phyloP scores from a whole-genome alignment of 2,329 filamentous ascomycete species.

The Epichloe baconii region DNA sequence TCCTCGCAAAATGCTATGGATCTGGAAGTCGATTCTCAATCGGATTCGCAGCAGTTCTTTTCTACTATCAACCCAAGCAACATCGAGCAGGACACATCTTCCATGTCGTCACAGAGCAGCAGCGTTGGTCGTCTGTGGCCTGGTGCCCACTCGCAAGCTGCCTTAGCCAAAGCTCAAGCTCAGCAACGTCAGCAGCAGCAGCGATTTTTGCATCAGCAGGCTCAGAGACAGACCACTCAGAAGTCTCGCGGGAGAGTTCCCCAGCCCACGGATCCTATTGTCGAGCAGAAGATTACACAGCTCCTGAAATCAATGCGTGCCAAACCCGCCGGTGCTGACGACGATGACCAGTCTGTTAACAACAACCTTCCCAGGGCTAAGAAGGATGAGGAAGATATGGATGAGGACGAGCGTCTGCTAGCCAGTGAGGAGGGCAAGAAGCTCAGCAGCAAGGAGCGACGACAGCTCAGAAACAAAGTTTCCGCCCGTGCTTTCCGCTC shows the following conservation, averaged over 20 bases:
- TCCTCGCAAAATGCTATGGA: constrained; percentile 49
- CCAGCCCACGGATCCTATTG: constrained; percentile 51
- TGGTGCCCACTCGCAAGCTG: constrained; percentile 85
- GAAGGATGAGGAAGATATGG: constrained; percentile 98
- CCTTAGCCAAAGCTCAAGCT: constrained; percentile 58
- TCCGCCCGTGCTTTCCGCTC: constrained; percentile 95
- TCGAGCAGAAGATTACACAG: constrained; percentile 89
- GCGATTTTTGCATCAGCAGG: constrained; percentile 30
- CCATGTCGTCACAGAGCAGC: constrained; percentile 37
- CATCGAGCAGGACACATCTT: constrained; percentile 46
- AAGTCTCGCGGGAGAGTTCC: constrained; percentile 36
- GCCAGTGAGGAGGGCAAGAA: constrained; percentile 99
- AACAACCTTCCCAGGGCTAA: constrained; percentile 59
- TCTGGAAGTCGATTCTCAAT: constrained; percentile 36
- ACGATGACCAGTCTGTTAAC: constrained; percentile 32
- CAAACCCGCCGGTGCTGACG: constrained; percentile 44
- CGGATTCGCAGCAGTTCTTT: constrained; percentile 54
- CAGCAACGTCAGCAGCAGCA: constrained; percentile 57
- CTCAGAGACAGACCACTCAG: constrained; percentile 35
- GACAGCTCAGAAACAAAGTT: constrained; percentile 97
- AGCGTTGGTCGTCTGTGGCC: constrained; percentile 70
- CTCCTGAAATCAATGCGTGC: constrained; percentile 86
- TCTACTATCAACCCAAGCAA: constrained; percentile 57
- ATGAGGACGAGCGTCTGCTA: constrained; percentile 85
- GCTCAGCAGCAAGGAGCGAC: constrained; percentile 92